These are phyloP conservation scores for Arthrinium phaeospermum DNA, from an alignment of 2,329 filamentous ascomycete genomes.

Conservation along the genomic window DNA sequence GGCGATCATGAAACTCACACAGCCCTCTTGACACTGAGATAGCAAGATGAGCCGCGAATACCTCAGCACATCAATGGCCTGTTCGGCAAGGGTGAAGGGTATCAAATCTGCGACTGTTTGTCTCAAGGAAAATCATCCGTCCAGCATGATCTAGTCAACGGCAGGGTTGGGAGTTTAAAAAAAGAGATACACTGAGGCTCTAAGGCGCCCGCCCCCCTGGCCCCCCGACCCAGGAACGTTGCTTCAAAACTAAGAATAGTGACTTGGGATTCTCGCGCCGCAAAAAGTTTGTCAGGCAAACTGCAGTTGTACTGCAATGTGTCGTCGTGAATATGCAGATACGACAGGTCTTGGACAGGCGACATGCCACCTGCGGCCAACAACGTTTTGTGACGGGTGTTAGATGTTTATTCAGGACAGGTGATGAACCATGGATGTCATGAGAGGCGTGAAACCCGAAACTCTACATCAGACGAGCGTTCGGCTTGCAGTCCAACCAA, in stretches of 20 bases:
- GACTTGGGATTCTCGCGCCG: not conserved
- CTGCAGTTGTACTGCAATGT: not conserved
- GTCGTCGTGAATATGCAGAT: constrained; percentile 2
- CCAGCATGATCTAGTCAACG: not conserved
- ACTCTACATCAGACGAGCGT: constrained; percentile 1
- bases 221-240: not conserved
- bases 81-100: not conserved
- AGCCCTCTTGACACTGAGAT: not conserved
- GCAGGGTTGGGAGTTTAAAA: not conserved
- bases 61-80: not conserved
- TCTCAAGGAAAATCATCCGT: not conserved
- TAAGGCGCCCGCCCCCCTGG: not conserved
- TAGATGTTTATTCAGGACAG: constrained; percentile 7
- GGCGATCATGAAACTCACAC: constrained; percentile 7
- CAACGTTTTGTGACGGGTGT: constrained; percentile 7
- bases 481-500: not conserved
- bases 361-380: not conserved
- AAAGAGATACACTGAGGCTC: not conserved
- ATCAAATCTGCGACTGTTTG: constrained; percentile 3
- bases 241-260: not conserved
- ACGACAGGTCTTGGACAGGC: not conserved
- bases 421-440: constrained; percentile 7
- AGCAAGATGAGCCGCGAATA: not conserved
- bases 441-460: constrained; percentile 12
- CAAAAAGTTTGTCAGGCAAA: not conserved